Evolutionary conservation across 2,329 filamentous ascomycete species (phyloP).

Genomic region (Talaromyces marneffei): DNA sequence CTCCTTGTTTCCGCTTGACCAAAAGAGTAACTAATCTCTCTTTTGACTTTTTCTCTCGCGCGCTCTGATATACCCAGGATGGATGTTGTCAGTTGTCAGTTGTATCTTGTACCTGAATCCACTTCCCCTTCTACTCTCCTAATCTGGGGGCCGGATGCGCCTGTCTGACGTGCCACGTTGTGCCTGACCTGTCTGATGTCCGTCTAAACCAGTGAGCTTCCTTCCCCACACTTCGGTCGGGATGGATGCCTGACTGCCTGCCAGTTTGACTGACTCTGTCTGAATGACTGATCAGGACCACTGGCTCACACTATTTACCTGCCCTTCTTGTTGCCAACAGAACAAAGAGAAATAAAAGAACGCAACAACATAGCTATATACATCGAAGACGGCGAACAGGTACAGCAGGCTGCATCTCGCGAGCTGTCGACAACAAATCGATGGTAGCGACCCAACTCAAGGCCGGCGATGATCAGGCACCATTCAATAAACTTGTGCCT

Average conservation of each 20-base stretch:
- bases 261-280: neutral
- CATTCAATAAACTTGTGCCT: neutral
- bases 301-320: neutral
- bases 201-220: neutral
- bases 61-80: neutral
- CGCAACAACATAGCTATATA: neutral
- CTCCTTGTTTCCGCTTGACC: neutral
- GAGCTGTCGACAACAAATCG: neutral
- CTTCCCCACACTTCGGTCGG: neutral
- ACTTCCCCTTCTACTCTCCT: neutral
- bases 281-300: neutral
- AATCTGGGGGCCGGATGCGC: neutral
- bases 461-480: conserved; percentile 8
- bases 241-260: neutral
- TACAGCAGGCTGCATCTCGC: neutral
- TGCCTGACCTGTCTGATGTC: neutral
- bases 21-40: neutral
- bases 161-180: neutral
- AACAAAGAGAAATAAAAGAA: neutral
- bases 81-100: no score
- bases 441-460: neutral
- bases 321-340: neutral
- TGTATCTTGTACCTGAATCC: neutral
- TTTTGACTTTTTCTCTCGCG: no score
- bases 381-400: neutral